A percentile compares a stretch with the other conserved stretches of the same genome.
Evolutionary conservation across 768 basidiomycete species (phyloP).

Genomic region (Kwoniella sp.): DNA sequence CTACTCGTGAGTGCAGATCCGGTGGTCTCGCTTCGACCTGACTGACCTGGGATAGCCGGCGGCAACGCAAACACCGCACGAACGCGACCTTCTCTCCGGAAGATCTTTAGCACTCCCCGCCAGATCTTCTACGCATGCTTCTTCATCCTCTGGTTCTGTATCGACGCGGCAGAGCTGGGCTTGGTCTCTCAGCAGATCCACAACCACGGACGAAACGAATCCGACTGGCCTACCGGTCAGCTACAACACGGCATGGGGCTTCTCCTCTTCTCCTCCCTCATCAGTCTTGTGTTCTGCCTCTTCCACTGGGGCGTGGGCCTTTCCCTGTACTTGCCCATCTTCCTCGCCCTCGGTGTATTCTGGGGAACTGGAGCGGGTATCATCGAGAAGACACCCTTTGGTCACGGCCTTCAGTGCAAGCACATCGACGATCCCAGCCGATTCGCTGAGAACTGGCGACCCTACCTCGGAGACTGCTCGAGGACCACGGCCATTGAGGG

Average conservation of each 20-base stretch:
- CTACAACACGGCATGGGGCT: conserved; percentile 31
- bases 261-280: conserved; percentile 28
- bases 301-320: conserved; percentile 32
- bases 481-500: conserved; percentile 31
- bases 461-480: conserved; percentile 24
- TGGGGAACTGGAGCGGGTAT: conserved; percentile 38
- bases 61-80: background rate
- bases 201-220: conserved; percentile 17
- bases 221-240: conserved; percentile 21
- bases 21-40: too few species aligned
- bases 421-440: conserved; percentile 12
- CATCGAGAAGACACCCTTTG: conserved; percentile 32
- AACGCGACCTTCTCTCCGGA: conserved; percentile 5
- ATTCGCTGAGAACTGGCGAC: conserved; percentile 22
- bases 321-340: conserved; percentile 21
- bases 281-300: conserved; percentile 26
- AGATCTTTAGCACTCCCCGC: conserved; percentile 23
- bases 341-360: conserved; percentile 31
- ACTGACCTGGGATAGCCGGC: background rate
- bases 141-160: conserved; percentile 32
- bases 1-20: background rate
- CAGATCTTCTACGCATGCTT: conserved; percentile 26
- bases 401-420: conserved; percentile 34
- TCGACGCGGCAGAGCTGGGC: conserved; percentile 29
- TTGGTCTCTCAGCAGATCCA: conserved; percentile 38